Evolutionary conservation across 78 protist genomes (phyloP).

Genomic region (Dictyostelium intermedium): DNA sequence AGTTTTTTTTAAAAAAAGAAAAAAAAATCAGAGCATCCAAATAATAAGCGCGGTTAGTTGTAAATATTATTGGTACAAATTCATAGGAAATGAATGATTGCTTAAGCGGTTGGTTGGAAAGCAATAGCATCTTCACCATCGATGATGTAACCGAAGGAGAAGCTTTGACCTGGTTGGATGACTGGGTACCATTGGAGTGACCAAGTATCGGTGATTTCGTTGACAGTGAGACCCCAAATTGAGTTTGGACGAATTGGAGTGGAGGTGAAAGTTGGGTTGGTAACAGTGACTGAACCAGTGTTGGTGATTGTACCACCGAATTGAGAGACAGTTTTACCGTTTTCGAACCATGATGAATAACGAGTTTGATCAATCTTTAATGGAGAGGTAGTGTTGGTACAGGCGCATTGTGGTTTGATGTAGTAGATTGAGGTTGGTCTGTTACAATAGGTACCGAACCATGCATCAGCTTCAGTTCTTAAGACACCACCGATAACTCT

Average conservation of each 20-base stretch:
- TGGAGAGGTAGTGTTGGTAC: slow-evolving; percentile 7
- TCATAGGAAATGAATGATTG: not conserved
- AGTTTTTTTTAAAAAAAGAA: not conserved
- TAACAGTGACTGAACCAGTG: not conserved
- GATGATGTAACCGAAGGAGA: slow-evolving; percentile 28
- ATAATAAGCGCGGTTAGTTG: not conserved
- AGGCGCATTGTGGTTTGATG: slow-evolving; percentile 53
- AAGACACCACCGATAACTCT: slow-evolving; percentile 58
- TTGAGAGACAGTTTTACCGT: slow-evolving; percentile 12
- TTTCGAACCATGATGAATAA: not conserved
- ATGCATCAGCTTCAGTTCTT: slow-evolving; percentile 13
- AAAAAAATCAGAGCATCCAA: not conserved
- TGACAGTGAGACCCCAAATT: slow-evolving; percentile 24
- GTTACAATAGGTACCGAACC: slow-evolving; percentile 37
- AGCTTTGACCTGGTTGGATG: not conserved
- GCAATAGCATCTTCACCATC: not conserved
- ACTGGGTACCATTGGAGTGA: slow-evolving; percentile 42
- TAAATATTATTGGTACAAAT: not conserved
- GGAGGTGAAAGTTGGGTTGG: slow-evolving; percentile 21
- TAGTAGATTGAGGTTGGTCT: slow-evolving; percentile 41
- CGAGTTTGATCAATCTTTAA: slow-evolving; percentile 1
- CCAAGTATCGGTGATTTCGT: not conserved
- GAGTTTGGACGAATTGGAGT: not conserved
- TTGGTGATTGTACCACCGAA: slow-evolving; percentile 11
- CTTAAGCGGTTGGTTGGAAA: slow-evolving; percentile 5